Percentiles rank a stretch among this genome's conserved stretches.
Conservation (phyloP, 139 green algal genomes). For the Spirogloea muscicola region DNA sequence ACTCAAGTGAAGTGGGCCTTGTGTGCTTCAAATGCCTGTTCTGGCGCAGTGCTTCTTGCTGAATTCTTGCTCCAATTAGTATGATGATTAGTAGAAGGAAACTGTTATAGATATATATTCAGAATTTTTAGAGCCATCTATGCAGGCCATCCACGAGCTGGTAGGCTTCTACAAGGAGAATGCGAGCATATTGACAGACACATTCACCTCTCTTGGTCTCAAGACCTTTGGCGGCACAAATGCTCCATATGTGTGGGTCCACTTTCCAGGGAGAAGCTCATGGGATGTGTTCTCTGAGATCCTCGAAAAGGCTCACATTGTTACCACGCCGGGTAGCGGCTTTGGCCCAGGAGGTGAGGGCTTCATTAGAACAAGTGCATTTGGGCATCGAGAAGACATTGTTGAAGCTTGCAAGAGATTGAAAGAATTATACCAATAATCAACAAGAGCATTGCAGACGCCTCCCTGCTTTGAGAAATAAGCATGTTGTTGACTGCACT, state of each 20-base stretch:
- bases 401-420: slow-evolving; percentile 50
- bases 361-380: slow-evolving; percentile 92
- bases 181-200: slow-evolving; percentile 77
- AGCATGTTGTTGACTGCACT: too few relatives aligned
- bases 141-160: slow-evolving; percentile 72
- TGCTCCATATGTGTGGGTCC: slow-evolving; percentile 98
- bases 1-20: too few relatives aligned
- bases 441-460: too few relatives aligned
- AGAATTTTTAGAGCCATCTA: too few relatives aligned
- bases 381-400: slow-evolving; percentile 74
- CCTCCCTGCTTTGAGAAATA: too few relatives aligned
- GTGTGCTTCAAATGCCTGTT: too few relatives aligned
- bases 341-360: slow-evolving; percentile 95
- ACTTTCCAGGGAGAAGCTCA: slow-evolving; percentile 76
- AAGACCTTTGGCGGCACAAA: slow-evolving; percentile 85
- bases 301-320: slow-evolving; percentile 71
- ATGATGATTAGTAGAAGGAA: too few relatives aligned
- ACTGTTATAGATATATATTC: too few relatives aligned
- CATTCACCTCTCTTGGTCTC: slow-evolving; percentile 92
- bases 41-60: too few relatives aligned
- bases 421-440: slow-evolving; percentile 51
- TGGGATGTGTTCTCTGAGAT: slow-evolving; percentile 95
- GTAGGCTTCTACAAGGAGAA: slow-evolving; percentile 99
- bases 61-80: too few relatives aligned
- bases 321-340: slow-evolving; percentile 92